These are phyloP conservation scores for Aspergillus sp. DNA, from an alignment of 2,329 filamentous ascomycete species.

Conservation along the genomic window DNA sequence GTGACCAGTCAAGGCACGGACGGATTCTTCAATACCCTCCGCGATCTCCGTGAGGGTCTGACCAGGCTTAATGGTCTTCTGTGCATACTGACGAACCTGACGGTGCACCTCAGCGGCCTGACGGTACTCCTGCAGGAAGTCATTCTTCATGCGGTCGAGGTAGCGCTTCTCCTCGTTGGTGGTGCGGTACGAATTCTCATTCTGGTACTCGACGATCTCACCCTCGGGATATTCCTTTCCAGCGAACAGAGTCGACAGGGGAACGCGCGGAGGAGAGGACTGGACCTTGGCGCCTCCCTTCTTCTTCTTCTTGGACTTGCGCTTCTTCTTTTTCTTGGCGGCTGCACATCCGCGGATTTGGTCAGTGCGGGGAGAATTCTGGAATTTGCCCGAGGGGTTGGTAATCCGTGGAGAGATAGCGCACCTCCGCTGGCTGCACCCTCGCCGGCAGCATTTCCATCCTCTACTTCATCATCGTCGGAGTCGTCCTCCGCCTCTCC, in stretches of 20 bases:
- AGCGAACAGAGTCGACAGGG: conserved; percentile 72
- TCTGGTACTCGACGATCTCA: conserved; percentile 73
- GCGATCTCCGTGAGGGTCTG: conserved; percentile 79
- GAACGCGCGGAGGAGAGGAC: conserved; percentile 74
- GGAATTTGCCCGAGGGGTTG: neutral
- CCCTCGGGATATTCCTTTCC: conserved; percentile 73
- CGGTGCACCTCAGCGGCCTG: conserved; percentile 86
- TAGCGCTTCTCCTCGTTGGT: conserved; percentile 84
- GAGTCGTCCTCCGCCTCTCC: conserved; percentile 57
- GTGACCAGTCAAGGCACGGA: conserved; percentile 75
- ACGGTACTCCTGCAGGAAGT: conserved; percentile 79
- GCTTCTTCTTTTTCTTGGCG: conserved; percentile 81
- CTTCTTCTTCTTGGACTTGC: conserved; percentile 73
- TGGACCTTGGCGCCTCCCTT: conserved; percentile 64
- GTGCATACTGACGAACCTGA: conserved; percentile 80
- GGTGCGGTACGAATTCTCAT: conserved; percentile 77
- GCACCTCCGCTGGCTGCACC: conserved; percentile 40
- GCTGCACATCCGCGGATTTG: conserved; percentile 26
- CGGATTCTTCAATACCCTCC: conserved; percentile 81
- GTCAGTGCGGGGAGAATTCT: conserved; percentile 7
- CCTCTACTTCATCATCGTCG: conserved; percentile 54
- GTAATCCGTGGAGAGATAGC: conserved; percentile 11
- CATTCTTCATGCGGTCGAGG: conserved; percentile 75
- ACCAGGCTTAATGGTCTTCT: conserved; percentile 78
- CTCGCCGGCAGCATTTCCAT: conserved; percentile 46